Base-by-base conservation (phyloP, 2,329 filamentous ascomycete species). In the Chaetoscypha palmicola region DNA sequence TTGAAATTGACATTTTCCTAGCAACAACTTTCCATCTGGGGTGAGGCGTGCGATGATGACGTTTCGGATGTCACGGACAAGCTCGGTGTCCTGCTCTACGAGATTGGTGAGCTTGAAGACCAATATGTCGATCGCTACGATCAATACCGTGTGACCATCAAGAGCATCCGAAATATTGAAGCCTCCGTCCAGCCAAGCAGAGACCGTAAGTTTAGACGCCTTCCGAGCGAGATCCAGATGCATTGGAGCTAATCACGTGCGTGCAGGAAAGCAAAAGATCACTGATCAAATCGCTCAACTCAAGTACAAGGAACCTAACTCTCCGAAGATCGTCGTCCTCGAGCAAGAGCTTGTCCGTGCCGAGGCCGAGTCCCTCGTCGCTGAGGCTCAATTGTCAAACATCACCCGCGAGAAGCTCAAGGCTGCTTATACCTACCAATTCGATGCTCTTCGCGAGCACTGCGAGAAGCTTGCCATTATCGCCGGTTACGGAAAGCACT, bases 381-480 rank as follows among this genome's bases (percentile, higher is more conserved):
- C 92, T 51, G 92, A 98, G 68, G 92, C 92, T 5, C 92, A 98
- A 71, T 77, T 98, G 41, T 96, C 91, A 64, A 98, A 98, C 76
- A 98, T 98, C 63, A 98, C 94, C 20, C 91, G 92, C 60, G 91
- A 98, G 71, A 98, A 98, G 77, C 82, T 98, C 64, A 98, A 98
- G 79, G 86, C 91, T 41, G 92, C 92, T 31, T 98, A 96, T 71
- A 86, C 83, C 42, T 98, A 97, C 72, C 92, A 98, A 64, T 98
- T 98, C 59, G 91, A 98, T 63, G 92, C 92, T 33, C 80, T 98
- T 54, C 86, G 88, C 49, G 92, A 98, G 73, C 92, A 97, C 70
- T 92, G 86, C 66, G 92, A 98, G 70, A 98, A 98, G 74, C 78
- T 97, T 19, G 92, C 92, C 62, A 94, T 98, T 64, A 95, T 98